phyloP scores from a whole-genome alignment of 2,329 filamentous ascomycete genomes.

The Penicillium sp. region DNA sequence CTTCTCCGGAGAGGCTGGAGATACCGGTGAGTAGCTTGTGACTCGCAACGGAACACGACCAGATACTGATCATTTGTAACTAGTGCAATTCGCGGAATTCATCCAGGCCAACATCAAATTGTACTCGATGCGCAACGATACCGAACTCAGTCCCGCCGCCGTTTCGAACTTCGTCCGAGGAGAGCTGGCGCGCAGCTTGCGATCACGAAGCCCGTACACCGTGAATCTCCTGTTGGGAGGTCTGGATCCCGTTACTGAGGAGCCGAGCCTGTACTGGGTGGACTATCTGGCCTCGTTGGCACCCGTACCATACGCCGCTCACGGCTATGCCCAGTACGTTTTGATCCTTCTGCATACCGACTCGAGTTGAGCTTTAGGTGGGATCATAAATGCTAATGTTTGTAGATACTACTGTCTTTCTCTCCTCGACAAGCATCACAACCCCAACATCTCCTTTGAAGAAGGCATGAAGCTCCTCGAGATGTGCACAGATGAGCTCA shows the following conservation, averaged over 20 bases:
- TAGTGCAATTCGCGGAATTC: slow-evolving; percentile 98
- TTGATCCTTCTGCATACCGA: not conserved
- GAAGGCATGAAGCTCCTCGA: slow-evolving; percentile 88
- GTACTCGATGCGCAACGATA: slow-evolving; percentile 97
- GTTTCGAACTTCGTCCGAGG: slow-evolving; percentile 91
- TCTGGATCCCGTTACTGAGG: slow-evolving; percentile 84
- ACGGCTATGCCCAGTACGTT: slow-evolving; percentile 92
- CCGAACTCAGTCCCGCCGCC: slow-evolving; percentile 83
- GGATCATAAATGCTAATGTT: slow-evolving; percentile 15
- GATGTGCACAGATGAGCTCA: slow-evolving; percentile 96
- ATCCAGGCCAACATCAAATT: slow-evolving; percentile 98
- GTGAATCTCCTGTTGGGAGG: slow-evolving; percentile 96
- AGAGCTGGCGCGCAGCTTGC: slow-evolving; percentile 85
- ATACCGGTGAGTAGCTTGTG: slow-evolving; percentile 66
- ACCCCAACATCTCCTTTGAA: slow-evolving; percentile 85
- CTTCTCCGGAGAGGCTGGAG: slow-evolving; percentile 92
- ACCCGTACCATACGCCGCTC: slow-evolving; percentile 88
- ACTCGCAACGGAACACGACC: not conserved
- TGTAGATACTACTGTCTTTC: slow-evolving; percentile 92
- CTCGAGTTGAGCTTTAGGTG: not conserved
- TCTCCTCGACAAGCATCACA: slow-evolving; percentile 97
- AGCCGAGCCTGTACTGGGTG: slow-evolving; percentile 93
- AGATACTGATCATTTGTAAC: slow-evolving; percentile 11
- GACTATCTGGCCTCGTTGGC: slow-evolving; percentile 92
- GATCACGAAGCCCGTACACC: slow-evolving; percentile 90